phyloP scores from a whole-genome alignment of 352 stramenopile species.

The Phytophthora pini region DNA sequence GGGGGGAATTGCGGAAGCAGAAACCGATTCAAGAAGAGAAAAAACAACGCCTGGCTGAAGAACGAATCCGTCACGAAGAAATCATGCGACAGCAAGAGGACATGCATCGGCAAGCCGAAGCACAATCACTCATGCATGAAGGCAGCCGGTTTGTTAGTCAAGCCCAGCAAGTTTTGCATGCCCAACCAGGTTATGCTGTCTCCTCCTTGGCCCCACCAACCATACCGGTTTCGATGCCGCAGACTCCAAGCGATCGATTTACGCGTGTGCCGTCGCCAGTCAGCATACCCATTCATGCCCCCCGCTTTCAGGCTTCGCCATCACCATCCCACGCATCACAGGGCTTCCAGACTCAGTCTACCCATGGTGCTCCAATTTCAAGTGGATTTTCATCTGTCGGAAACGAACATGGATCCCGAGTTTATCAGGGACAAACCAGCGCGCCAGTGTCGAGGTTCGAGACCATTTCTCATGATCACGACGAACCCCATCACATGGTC shows the following conservation, averaged over 20 bases:
- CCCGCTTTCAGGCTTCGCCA: slow-evolving; percentile 17
- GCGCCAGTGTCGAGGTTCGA: slow-evolving; percentile 26
- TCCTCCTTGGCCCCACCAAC: slow-evolving; percentile 20
- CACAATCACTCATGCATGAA: slow-evolving; percentile 15
- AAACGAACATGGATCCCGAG: slow-evolving; percentile 16
- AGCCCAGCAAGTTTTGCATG: slow-evolving; percentile 28
- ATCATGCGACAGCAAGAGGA: slow-evolving; percentile 16
- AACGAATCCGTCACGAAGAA: slow-evolving; percentile 25
- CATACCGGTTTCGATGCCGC: slow-evolving; percentile 20
- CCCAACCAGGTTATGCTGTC: slow-evolving; percentile 20
- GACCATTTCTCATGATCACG: slow-evolving; percentile 32
- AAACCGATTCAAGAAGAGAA: slow-evolving; percentile 18
- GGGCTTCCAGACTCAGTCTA: slow-evolving; percentile 13
- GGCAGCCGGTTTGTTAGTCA: slow-evolving; percentile 26
- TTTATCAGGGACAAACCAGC: slow-evolving; percentile 15
- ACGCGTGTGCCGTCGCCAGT: slow-evolving; percentile 21
- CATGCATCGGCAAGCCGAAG: slow-evolving; percentile 18
- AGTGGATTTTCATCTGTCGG: slow-evolving; percentile 15
- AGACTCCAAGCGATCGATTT: slow-evolving; percentile 12
- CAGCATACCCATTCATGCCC: slow-evolving; percentile 11
- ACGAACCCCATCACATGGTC: slow-evolving; percentile 26
- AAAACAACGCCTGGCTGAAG: slow-evolving; percentile 25
- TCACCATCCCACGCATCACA: slow-evolving; percentile 7
- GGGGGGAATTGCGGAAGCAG: not conserved
- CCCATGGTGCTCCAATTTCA: slow-evolving; percentile 2